Evolutionary conservation across 179 eudicot species (phyloP), one percentile per base, ranked within the genome.

Genomic region (Beta corolliflora): DNA sequence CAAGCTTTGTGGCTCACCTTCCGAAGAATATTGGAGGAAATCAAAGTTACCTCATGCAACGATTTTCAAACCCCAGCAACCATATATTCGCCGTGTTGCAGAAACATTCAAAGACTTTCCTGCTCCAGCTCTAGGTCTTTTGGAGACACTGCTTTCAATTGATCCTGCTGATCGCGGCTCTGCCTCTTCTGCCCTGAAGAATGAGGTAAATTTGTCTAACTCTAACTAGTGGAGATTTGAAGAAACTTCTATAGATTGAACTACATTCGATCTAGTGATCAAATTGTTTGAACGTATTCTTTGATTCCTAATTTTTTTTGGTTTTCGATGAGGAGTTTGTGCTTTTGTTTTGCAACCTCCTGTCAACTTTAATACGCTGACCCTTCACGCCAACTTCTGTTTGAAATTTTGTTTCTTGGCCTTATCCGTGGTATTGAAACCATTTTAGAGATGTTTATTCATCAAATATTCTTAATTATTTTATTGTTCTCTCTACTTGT

Each of bases 1-100:
- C 87, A 92, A 91, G 90, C 97, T 95, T 58, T 95, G 98, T 87
- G 98, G 98, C 25, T 95, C 97, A 58, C 98, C 97, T 64, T 89
- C 97, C 14, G 98, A 95, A 88, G 98, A 95, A 45, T 95, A 95
- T 83, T 95, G 98, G 98, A 89, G 87, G 81, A 91, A 89, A 83
- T 91, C 97, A 73, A 93, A 89, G 86, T 85, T 93, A 80, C 98
- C 97, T 65, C 97, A 93, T 90, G 94, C 98, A 59, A 91, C 94
- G 54, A 91, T 92, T 80, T 94, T 92, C 77, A 92, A 94, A 83
- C 98, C 98, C 77, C 94, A 92, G 73, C 97, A 93, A 80, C 97
- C 97, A 54, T 93, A 92, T 77, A 84, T 77, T 75, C 91, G 94
- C 14, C 78, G 89, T 77, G 92, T 94, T 81, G 89, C 89, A 46